Base-by-base conservation (phyloP, 208 protist genomes). In the Crithidia brevicula region DNA sequence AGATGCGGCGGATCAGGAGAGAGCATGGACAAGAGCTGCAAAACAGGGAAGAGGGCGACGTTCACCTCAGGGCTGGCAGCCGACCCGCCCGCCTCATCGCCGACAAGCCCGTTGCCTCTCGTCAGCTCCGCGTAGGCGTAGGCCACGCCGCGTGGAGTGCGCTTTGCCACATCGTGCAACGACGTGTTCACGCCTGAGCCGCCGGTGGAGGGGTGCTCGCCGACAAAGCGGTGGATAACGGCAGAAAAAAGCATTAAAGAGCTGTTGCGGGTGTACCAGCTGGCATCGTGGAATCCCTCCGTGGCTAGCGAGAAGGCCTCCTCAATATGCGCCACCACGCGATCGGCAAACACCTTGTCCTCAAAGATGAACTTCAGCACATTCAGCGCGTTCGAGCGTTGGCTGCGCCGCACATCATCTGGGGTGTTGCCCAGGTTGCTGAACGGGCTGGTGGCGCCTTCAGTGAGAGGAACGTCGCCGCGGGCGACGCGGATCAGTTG, bases 351-450 rank as follows among this genome's bases (percentile, higher is more conserved):
- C 11, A 74, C 34, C 47, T 86, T 94, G 65, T 97, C 86, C 54
- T 97, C 92, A 71, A 96, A 96, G 33, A 98, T 79, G 72, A 96
- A 97, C 74, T 95, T 96, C 43, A 98, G 63, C 27, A 98, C 93
- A 73, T 98, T 97, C 15, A 98, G 68, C 15, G 89, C 90, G 62
- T 98, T 97, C 5, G 91, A 92, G 50, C 84, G 86, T 63, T 93
- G 91, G 33, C 88, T 89, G 27, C 74, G 75, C 16, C 46, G 50
- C 23, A 88, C 73, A 11, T 83, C 78, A 36, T 67, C 63, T 1
- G 60, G n/a, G 43, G 66, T 38, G 43, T 40, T 23, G 18, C 38
- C n/a, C 20, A 59, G 20, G 34, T 40, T 23, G 40, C 34, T 25
- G 31, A 11, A 20, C n/a, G n/a, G 4, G 4, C 23, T 4, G 59